Percentiles rank a stretch among this genome's conserved stretches.
Conservation (phyloP, 352 stramenopile species). For the Halophytophthora batemanensis region DNA sequence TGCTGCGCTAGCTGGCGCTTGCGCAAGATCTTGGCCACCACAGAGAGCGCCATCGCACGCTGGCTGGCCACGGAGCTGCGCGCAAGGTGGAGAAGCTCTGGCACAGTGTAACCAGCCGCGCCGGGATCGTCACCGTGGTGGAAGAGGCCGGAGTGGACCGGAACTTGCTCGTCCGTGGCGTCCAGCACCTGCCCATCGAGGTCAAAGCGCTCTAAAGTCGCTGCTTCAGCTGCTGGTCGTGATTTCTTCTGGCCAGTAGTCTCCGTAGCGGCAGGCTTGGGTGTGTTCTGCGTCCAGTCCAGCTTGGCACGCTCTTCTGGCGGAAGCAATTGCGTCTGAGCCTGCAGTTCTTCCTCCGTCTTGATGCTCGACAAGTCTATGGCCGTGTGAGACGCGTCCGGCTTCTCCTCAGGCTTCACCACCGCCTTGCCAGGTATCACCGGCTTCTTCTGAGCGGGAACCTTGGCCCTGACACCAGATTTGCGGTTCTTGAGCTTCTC, state of each 20-base stretch:
- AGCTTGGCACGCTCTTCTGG: conserved; percentile 73
- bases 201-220: conserved; percentile 67
- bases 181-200: conserved; percentile 46
- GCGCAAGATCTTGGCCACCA: conserved; percentile 61
- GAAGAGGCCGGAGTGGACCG: conserved; percentile 66
- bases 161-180: conserved; percentile 16
- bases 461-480: conserved; percentile 1
- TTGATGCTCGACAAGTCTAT: conserved; percentile 52
- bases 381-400: conserved; percentile 13
- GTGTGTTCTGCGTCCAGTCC: conserved; percentile 58
- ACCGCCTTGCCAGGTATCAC: conserved; percentile 14
- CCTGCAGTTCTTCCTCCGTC: conserved; percentile 61
- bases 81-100: conserved; percentile 68
- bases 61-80: conserved; percentile 72
- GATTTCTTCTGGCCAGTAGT: conserved; percentile 8
- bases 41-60: conserved; percentile 55
- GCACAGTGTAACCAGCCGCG: conserved; percentile 65
- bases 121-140: conserved; percentile 79
- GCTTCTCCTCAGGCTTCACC: conserved; percentile 5
- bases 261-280: conserved; percentile 10
- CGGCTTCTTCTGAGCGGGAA: conserved; percentile 14
- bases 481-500: conserved; percentile 64
- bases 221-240: conserved; percentile 12
- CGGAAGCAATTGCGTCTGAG: conserved; percentile 40
- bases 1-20: conserved; percentile 32